Base-by-base conservation (phyloP, 306 rosid species). In the Trichosanthes truncata region DNA sequence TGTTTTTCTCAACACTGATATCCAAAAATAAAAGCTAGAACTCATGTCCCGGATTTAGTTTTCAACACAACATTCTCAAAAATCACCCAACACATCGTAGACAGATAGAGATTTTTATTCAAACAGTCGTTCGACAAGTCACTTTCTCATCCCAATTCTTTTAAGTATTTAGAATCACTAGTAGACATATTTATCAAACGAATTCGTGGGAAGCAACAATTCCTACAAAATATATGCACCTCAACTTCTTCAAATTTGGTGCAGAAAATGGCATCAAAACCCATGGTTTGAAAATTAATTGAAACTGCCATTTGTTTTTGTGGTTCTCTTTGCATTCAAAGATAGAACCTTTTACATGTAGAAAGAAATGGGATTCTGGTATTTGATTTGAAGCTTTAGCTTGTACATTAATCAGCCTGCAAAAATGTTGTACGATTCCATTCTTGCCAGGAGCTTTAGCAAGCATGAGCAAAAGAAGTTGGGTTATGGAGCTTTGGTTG, bases 391-490 rank as follows among this genome's bases (percentile, higher is more conserved):
- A 52, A 76, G 66, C 9, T 53, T 49, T 15, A 41, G 75, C 56
- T 71, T 71, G 20, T 71, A 5, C 60, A 33, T 76, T 20, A 52
- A 35, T 53, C 11, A 13, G 29, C 15, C 46, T 76, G 11, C 41
- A 25, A 67, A 83, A 62, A 84, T 80, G 88, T 80, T 82, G 87
- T 91, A 94, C 60, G 60, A 94, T 78, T 78, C 91, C 25, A 82
- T 94, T 76, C 80, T 94, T 49, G 82, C 95, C 38, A 89, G 90
- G 85, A 94, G 98, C 90, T 94, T 94, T 76, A 89, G 91, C 74
- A 83, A 82, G 84, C 86, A 85, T 71, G 97, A 92, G 83, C 96
- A 91, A 88, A 94, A 87, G 83, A 90, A 72, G 56, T 78, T 94
- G 36, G 86, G 91, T 82, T 89, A 87, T 87, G 96, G 91, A 86